A percentile compares a stretch with the other conserved stretches of the same genome.
These are phyloP conservation scores for Capronia epimyces DNA, from an alignment of 2,329 filamentous ascomycete species.

Conservation along the genomic window DNA sequence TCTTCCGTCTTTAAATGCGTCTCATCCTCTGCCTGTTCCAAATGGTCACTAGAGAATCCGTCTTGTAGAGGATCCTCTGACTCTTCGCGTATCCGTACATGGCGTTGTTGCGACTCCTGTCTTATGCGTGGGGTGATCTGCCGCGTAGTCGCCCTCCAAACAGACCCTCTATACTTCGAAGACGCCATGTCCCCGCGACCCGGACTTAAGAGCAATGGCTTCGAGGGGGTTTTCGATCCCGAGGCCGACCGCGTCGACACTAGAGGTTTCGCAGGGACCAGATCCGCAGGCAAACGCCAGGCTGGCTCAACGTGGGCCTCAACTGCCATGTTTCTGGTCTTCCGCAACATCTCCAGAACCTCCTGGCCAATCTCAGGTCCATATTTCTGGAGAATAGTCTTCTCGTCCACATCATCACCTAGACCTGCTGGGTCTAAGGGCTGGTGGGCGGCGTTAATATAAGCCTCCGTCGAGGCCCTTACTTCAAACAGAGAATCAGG, in stretches of 20 bases:
- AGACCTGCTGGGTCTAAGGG: neutral
- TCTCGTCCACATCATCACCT: conserved; percentile 9
- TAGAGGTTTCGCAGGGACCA: conserved; percentile 2
- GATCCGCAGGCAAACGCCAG: conserved; percentile 26
- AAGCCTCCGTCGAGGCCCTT: neutral
- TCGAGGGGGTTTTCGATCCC: neutral
- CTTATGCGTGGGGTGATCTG: conserved; percentile 13
- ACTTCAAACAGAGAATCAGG: conserved; percentile 27
- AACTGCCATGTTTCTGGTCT: conserved; percentile 15
- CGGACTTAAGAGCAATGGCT: neutral
- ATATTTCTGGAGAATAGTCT: conserved; percentile 17
- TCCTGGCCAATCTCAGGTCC: conserved; percentile 20
- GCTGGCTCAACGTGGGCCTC: conserved; percentile 29
- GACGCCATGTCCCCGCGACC: neutral
- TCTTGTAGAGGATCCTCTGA: conserved; percentile 29
- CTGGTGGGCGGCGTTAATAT: neutral
- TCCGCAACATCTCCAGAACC: conserved; percentile 20
- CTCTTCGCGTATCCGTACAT: conserved; percentile 15
- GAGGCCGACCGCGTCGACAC: neutral
- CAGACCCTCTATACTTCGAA: neutral
- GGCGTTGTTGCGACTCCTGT: neutral
- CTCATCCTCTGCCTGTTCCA: conserved; percentile 2
- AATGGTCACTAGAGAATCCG: conserved; percentile 13
- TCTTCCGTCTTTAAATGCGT: neutral
- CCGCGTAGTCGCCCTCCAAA: neutral